Conservation (phyloP, 192 early-diverging fungal species). For the Rhizophagus sp. region DNA sequence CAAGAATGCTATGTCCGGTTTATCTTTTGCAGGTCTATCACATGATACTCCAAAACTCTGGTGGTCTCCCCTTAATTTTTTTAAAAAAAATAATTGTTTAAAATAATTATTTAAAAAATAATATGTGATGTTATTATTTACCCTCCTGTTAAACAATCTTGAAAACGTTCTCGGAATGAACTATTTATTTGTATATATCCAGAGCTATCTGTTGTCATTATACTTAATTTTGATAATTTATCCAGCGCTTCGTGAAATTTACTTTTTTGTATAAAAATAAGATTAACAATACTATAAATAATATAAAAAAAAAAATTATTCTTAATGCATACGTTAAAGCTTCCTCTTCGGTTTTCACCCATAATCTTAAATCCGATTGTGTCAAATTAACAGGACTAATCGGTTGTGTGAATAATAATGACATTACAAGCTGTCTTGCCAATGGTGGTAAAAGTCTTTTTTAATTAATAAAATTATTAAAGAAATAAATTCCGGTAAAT, state of each 20-base stretch:
- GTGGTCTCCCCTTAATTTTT: constrained; percentile 67
- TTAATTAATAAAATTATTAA: too few relatives aligned
- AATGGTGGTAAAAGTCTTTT: constrained; percentile 75
- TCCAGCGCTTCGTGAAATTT: constrained; percentile 65
- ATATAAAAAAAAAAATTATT: too few relatives aligned
- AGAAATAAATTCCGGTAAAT: background rate
- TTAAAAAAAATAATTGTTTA: background rate
- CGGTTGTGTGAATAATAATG: constrained; percentile 73
- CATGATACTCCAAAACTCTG: constrained; percentile 83
- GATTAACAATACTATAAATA: background rate
- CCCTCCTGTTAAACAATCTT: constrained; percentile 74
- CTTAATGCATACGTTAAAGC: constrained; percentile 22
- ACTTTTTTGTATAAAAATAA: constrained; percentile 32
- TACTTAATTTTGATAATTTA: constrained; percentile 70
- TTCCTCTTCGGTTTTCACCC: constrained; percentile 51
- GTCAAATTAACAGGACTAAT: constrained; percentile 46
- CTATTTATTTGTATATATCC: constrained; percentile 61
- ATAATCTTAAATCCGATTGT: constrained; percentile 62
- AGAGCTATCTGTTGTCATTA: constrained; percentile 57
- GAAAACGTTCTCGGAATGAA: constrained; percentile 67
- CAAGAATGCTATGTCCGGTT: constrained; percentile 70
- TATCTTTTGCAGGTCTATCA: constrained; percentile 56
- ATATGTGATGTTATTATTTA: constrained; percentile 30
- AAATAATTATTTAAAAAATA: background rate
- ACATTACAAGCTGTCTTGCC: constrained; percentile 87